Percentiles rank a stretch among this genome's conserved stretches.
These are phyloP conservation scores for Beauveria asiatica DNA, from an alignment of 2,329 filamentous ascomycete species.

Conservation along the genomic window DNA sequence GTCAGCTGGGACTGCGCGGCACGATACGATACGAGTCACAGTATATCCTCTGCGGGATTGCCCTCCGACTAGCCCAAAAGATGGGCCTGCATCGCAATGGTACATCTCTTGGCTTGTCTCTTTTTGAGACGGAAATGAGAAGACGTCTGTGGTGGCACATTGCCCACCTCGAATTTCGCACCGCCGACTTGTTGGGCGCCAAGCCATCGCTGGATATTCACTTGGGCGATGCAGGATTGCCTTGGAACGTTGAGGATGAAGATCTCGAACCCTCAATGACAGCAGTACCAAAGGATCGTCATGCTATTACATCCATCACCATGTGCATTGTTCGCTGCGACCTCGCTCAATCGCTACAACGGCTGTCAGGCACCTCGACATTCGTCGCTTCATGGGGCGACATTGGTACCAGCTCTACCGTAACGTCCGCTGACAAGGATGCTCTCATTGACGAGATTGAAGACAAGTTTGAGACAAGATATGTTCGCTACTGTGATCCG, in stretches of 20 bases:
- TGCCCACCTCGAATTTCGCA: slow-evolving; percentile 9
- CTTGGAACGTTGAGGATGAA: slow-evolving; percentile 10
- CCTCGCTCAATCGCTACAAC: not conserved
- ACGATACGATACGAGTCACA: slow-evolving; percentile 7
- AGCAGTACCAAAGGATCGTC: slow-evolving; percentile 1
- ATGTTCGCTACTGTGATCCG: slow-evolving; percentile 14
- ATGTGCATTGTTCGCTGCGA: slow-evolving; percentile 10
- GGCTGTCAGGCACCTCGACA: not conserved
- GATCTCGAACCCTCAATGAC: slow-evolving; percentile 8
- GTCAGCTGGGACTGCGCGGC: slow-evolving; percentile 10
- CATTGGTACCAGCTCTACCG: not conserved
- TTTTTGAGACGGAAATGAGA: slow-evolving; percentile 10
- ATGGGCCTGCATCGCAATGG: slow-evolving; percentile 17
- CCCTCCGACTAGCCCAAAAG: slow-evolving; percentile 31
- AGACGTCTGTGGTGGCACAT: slow-evolving; percentile 10
- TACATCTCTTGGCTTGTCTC: not conserved
- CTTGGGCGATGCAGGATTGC: not conserved
- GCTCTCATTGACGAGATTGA: slow-evolving; percentile 8
- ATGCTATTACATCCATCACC: slow-evolving; percentile 3
- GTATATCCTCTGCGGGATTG: slow-evolving; percentile 13
- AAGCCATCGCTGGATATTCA: slow-evolving; percentile 7
- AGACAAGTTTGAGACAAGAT: slow-evolving; percentile 10
- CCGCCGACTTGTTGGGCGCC: slow-evolving; percentile 1
- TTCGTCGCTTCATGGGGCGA: not conserved
- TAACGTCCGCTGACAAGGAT: not conserved